Percentiles rank a stretch among this genome's conserved stretches.
phyloP scores from a whole-genome alignment of 768 basidiomycete genomes.

The Pleurotus platypus region DNA sequence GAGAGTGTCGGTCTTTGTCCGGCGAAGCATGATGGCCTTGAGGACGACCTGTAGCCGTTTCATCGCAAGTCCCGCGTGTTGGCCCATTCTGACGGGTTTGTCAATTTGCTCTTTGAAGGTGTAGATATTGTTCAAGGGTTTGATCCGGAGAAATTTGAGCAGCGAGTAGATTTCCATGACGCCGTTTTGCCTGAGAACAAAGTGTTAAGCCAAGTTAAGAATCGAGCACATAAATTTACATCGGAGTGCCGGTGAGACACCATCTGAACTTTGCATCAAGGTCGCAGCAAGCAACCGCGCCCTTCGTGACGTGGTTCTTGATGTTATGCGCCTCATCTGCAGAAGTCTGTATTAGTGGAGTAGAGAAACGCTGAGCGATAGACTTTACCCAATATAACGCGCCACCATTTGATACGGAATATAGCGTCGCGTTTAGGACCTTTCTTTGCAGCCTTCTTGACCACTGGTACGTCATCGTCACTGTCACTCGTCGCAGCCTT shows the following conservation, averaged over 20 bases:
- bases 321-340: constrained; percentile 95
- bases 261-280: constrained; percentile 79
- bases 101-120: constrained; percentile 78
- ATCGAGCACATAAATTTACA: constrained; percentile 35
- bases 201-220: constrained; percentile 30
- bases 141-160: constrained; percentile 82
- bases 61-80: constrained; percentile 62
- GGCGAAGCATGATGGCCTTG: constrained; percentile 84
- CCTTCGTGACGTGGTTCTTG: constrained; percentile 81
- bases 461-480: constrained; percentile 22
- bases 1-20: constrained; percentile 67
- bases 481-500: constrained; percentile 33
- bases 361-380: constrained; percentile 8
- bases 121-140: constrained; percentile 76
- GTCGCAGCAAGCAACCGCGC: constrained; percentile 73
- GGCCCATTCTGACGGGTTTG: constrained; percentile 72
- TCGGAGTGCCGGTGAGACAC: constrained; percentile 84
- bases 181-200: constrained; percentile 68
- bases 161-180: constrained; percentile 89
- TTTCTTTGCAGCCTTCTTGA: constrained; percentile 36
- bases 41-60: constrained; percentile 84
- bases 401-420: constrained; percentile 78
- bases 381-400: constrained; percentile 75
- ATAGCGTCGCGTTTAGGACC: constrained; percentile 54
- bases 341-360: background rate